Percentiles rank a stretch among this genome's conserved stretches.
phyloP scores from a whole-genome alignment of 306 rosid species.

The Sindora glabra region DNA sequence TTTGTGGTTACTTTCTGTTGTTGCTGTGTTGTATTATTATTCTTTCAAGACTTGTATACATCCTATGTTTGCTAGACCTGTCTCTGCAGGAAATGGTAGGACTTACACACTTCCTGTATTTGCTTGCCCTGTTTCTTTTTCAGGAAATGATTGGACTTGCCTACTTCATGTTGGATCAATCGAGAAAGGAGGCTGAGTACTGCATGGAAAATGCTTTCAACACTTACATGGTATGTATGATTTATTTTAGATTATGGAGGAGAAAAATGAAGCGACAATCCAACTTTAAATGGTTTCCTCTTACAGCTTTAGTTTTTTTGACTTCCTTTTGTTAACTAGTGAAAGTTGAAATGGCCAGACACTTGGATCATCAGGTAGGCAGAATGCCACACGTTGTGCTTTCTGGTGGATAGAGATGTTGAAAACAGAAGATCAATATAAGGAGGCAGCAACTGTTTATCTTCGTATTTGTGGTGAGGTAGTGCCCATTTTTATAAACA shows the following conservation, averaged over 20 bases:
- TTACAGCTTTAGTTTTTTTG: slow-evolving; percentile 12
- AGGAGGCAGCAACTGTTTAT: slow-evolving; percentile 87
- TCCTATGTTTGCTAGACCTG: too few species aligned
- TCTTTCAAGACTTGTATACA: background rate
- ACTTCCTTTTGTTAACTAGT: slow-evolving; percentile 8
- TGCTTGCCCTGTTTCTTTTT: slow-evolving; percentile 18
- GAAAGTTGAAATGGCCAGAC: slow-evolving; percentile 56
- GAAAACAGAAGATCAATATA: slow-evolving; percentile 71
- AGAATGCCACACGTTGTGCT: slow-evolving; percentile 85
- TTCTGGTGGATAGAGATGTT: slow-evolving; percentile 96
- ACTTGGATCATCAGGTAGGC: slow-evolving; percentile 74
- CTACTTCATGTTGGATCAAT: slow-evolving; percentile 84
- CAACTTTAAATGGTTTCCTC: slow-evolving; percentile 1
- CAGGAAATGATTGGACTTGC: slow-evolving; percentile 99
- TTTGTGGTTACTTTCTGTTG: background rate
- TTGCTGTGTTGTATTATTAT: background rate
- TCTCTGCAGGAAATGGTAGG: too few species aligned
- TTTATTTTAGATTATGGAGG: slow-evolving; percentile 19
- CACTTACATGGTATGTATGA: slow-evolving; percentile 71
- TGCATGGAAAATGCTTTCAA: slow-evolving; percentile 97
- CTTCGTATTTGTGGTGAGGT: slow-evolving; percentile 96
- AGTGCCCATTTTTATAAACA: slow-evolving; percentile 11
- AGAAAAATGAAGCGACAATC: background rate
- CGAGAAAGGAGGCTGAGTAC: slow-evolving; percentile 95
- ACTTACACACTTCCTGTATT: too few species aligned